Evolutionary conservation across 2,329 filamentous ascomycete species (phyloP), one percentile per base, ranked within the genome.

Genomic region (Dothistroma septosporum): DNA sequence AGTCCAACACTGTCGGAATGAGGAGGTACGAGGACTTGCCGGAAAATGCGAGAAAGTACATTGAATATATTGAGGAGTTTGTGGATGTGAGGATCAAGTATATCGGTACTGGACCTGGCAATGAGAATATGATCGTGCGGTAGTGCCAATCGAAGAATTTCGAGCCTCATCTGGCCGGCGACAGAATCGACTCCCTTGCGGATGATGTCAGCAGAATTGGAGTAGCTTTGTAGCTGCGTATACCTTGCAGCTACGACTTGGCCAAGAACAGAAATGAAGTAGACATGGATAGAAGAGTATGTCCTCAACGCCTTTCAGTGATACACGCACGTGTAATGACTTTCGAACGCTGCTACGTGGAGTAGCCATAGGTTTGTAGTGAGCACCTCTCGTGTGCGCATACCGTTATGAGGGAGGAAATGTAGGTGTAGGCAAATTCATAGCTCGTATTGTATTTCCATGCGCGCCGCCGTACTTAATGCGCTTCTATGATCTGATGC

Each of bases 21-120:
- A 85, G 81, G 73, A 81, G 76, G 62, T 91, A 80, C 70, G 80
- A 83, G 48, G 84, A 87, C 33, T 77, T 91, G 47, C 88, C 88
- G 7, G 76, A 78, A 69, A 79, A 87, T 69, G 87, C 87, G 21
- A 80, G 82, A 61, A 82, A 82, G 49, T 91, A 91, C 69, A 78
- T 91, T 59, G 80, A 85, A 72, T 87, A 80, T 73, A 87, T 90
- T 62, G 87, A 90, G 78, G 75, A 84, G 64, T 87, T 85, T 71
- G 76, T 87, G 14, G 85, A 84, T 33, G 83, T 88, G 61, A 81
- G 80, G 74, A 77, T 88, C 64, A 83, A 82, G 73, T 89, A 82
- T 74, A 85, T 90, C 68, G 87, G 87, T 50, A 87, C 87, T 21
- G 87, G 87, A 7, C 86, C 85, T 44, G 83, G 81, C 52, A 79